Base-by-base conservation (phyloP, 2,329 filamentous ascomycete genomes). In the Colletotrichum gloeosporioides region DNA sequence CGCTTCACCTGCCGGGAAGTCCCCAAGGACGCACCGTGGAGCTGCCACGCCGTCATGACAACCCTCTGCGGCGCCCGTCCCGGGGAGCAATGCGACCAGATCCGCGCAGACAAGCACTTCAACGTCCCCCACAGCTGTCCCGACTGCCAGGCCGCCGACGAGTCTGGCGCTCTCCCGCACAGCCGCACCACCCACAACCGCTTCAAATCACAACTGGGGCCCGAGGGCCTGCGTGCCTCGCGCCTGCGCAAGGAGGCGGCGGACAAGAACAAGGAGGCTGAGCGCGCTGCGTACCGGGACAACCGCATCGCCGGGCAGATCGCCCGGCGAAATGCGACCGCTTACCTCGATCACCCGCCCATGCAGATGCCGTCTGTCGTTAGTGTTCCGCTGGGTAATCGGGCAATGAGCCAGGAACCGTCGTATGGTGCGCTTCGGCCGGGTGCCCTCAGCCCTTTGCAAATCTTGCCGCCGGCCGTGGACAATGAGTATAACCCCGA, bases 11-110 rank as follows among this genome's bases (percentile, higher is more conserved):
- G 73, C 44, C 70, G 71, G 36, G 55, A 62, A 6, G 71, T 62
- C n/a, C 55, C 57, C 18, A 32, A 73, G 5, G 63, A 66, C 16
- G 39, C 71, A 4, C 34, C 61, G 12, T 69, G 70, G 64, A 49
- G 65, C 31, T 74, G 73, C 62, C 59, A 75, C 10, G 69, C 74
- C 7, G 4, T 71, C 61, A 39, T 72, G 32, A 18, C 25, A 36
- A 62, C 29, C 44, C n/a, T 78, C 57, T 75, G 73, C 66, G 77
- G 77, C 66, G n/a, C 55, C 31, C 29, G 67, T 9, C 39, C 61
- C 7, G 44, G 53, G 4, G 59, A 73, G n/a, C 69, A 69, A 5
- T 79, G 77, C 55, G 25, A 59, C 27, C 34, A 65, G 13, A 27
- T 69, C 49, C 59, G 63, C 29, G 22, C 18, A 22, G 55, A 67